Conservation (phyloP, 352 stramenopile genomes). For the Pythium rishiriense region DNA sequence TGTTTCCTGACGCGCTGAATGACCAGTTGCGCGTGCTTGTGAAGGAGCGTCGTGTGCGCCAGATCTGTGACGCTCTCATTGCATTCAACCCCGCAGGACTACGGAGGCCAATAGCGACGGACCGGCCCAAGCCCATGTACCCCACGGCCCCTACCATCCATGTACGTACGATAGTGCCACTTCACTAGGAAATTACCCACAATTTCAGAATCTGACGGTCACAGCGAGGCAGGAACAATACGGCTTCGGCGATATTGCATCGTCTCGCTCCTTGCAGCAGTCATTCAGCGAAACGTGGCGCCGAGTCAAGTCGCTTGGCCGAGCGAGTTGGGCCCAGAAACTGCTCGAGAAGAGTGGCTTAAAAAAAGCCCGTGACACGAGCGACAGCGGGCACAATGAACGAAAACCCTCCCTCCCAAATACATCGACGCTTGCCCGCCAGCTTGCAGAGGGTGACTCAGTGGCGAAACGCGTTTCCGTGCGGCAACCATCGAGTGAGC, state of each 20-base stretch:
- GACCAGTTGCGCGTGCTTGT: slow-evolving; percentile 52
- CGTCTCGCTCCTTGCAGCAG: slow-evolving; percentile 39
- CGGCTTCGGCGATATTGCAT: slow-evolving; percentile 74
- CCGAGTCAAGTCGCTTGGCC: slow-evolving; percentile 58
- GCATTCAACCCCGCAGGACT: slow-evolving; percentile 39
- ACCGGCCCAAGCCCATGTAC: slow-evolving; percentile 49
- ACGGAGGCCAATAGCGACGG: slow-evolving; percentile 36
- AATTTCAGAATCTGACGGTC: background rate
- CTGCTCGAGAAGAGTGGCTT: slow-evolving; percentile 59
- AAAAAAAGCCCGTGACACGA: slow-evolving; percentile 5
- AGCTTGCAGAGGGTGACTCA: slow-evolving; percentile 28
- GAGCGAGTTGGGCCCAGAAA: slow-evolving; percentile 49
- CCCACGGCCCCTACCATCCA: slow-evolving; percentile 40
- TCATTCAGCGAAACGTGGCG: slow-evolving; percentile 60
- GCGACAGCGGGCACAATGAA: slow-evolving; percentile 17
- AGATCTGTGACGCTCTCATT: slow-evolving; percentile 48
- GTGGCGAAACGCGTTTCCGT: background rate
- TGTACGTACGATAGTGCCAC: slow-evolving; percentile 21
- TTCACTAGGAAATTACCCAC: background rate
- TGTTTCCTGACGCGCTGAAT: slow-evolving; percentile 57
- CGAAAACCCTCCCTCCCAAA: slow-evolving; percentile 30
- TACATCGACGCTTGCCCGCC: slow-evolving; percentile 41
- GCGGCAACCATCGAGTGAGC: background rate
- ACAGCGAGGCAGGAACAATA: slow-evolving; percentile 55
- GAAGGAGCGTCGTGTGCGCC: slow-evolving; percentile 47